These are phyloP conservation scores for Alternaria triticimaculans DNA, from an alignment of 2,329 filamentous ascomycete species.

Conservation along the genomic window DNA sequence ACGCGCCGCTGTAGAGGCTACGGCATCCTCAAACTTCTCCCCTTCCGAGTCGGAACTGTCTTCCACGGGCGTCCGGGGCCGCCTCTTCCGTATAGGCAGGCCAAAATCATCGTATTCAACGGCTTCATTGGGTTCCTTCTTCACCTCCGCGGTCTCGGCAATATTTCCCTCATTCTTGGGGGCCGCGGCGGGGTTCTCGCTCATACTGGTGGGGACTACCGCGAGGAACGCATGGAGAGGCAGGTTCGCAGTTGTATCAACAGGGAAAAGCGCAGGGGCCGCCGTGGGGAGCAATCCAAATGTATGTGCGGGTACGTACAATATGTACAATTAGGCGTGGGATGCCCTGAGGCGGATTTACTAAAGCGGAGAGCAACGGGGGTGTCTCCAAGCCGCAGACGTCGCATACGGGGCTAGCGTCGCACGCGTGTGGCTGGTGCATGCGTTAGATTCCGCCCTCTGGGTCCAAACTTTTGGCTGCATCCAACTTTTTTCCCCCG, in stretches of 20 bases:
- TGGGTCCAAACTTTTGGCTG: slow-evolving; percentile 18
- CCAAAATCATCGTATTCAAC: slow-evolving; percentile 74
- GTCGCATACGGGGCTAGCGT: slow-evolving; percentile 13
- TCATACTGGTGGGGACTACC: slow-evolving; percentile 32
- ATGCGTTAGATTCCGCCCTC: slow-evolving; percentile 15
- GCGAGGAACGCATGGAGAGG: slow-evolving; percentile 18
- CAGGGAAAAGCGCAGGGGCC: neutral
- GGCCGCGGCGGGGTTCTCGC: slow-evolving; percentile 39
- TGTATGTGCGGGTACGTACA: slow-evolving; percentile 15
- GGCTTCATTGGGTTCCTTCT: slow-evolving; percentile 18
- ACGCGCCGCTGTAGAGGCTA: slow-evolving; percentile 28
- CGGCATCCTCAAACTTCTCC: slow-evolving; percentile 39
- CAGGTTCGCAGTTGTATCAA: slow-evolving; percentile 1
- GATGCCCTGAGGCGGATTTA: slow-evolving; percentile 17
- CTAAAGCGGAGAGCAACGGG: slow-evolving; percentile 24
- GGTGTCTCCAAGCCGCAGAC: slow-evolving; percentile 21
- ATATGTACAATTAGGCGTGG: slow-evolving; percentile 15
- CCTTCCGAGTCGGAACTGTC: slow-evolving; percentile 36
- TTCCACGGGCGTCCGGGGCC: slow-evolving; percentile 35
- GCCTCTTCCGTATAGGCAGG: slow-evolving; percentile 65
- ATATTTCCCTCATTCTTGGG: slow-evolving; percentile 32
- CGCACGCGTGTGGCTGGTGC: slow-evolving; percentile 10
- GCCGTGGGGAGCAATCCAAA: neutral
- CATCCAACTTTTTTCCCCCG: slow-evolving; percentile 16
- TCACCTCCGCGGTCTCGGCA: slow-evolving; percentile 16